A percentile compares a stretch with the other conserved stretches of the same genome.
phyloP scores from a whole-genome alignment of 2,329 filamentous ascomycete genomes.

The Fusarium transvaalense region DNA sequence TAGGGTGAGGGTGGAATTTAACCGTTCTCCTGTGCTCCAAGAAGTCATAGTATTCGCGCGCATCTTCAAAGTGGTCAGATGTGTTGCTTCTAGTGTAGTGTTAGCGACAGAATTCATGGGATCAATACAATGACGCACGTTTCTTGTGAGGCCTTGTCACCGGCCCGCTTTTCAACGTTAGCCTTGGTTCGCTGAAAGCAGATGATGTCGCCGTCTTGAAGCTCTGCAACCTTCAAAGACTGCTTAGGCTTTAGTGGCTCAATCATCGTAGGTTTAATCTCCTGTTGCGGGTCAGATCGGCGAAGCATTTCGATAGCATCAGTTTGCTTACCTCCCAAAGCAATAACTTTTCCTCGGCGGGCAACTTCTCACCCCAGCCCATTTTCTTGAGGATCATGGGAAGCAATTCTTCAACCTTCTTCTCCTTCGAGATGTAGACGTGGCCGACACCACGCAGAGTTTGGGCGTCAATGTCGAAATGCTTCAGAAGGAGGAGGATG shows the following conservation, averaged over 20 bases:
- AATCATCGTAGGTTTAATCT: constrained; percentile 99
- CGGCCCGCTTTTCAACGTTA: constrained; percentile 46
- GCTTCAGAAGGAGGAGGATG: constrained; percentile 91
- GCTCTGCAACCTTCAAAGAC: constrained; percentile 88
- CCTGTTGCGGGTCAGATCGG: constrained; percentile 57
- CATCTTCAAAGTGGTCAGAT: constrained; percentile 74
- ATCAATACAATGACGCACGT: constrained; percentile 44
- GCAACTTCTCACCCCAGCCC: constrained; percentile 83
- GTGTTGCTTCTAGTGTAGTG: constrained; percentile 32
- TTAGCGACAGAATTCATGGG: constrained; percentile 20
- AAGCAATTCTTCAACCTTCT: constrained; percentile 87
- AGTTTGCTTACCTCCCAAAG: constrained; percentile 77
- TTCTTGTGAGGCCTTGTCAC: constrained; percentile 51
- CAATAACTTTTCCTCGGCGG: constrained; percentile 70
- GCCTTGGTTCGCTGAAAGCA: constrained; percentile 82
- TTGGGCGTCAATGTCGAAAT: constrained; percentile 85
- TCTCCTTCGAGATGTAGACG: constrained; percentile 87
- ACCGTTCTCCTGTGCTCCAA: constrained; percentile 85
- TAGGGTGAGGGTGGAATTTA: constrained; percentile 78
- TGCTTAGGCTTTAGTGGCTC: constrained; percentile 93
- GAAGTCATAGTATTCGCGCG: constrained; percentile 92
- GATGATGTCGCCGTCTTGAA: constrained; percentile 96
- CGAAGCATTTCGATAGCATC: background rate
- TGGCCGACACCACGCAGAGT: constrained; percentile 82
- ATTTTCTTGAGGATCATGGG: constrained; percentile 83